Conservation (phyloP, 768 basidiomycete genomes). For the Serendipita indica region DNA sequence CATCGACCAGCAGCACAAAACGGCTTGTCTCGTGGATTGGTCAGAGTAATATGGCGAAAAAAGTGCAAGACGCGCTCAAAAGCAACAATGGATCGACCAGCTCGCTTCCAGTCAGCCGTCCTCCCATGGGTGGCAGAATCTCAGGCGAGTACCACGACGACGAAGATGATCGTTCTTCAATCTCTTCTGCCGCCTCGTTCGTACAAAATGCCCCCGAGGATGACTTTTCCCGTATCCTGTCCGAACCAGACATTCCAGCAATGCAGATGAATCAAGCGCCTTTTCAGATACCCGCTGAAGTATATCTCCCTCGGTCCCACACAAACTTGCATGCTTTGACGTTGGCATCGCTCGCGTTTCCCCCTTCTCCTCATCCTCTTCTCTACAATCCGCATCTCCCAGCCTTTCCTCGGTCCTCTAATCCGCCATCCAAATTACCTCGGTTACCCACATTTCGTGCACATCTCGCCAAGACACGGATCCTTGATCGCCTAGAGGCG, state of each 20-base stretch:
- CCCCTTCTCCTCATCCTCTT: constrained; percentile 4
- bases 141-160: constrained; percentile 3
- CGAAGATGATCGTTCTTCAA: constrained; percentile 1
- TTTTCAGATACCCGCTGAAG: constrained; percentile 2
- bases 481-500: constrained; percentile 1
- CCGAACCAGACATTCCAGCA: background rate
- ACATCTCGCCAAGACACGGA: constrained; percentile 4
- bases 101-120: background rate
- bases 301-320: background rate
- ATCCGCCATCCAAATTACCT: background rate
- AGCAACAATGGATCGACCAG: background rate
- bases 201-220: constrained; percentile 2
- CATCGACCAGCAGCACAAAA: background rate
- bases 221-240: background rate
- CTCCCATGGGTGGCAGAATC: background rate
- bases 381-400: background rate
- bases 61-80: background rate
- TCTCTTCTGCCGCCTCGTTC: background rate
- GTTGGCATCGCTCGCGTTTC: constrained; percentile 3
- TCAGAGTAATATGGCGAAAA: background rate
- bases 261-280: background rate
- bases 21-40: constrained; percentile 5
- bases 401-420: constrained; percentile 6
- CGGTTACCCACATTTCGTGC: constrained; percentile 7
- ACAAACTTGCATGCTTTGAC: constrained; percentile 7